These are phyloP conservation scores for Datura wrightii DNA, from an alignment of 257 asterid species.

Conservation along the genomic window DNA sequence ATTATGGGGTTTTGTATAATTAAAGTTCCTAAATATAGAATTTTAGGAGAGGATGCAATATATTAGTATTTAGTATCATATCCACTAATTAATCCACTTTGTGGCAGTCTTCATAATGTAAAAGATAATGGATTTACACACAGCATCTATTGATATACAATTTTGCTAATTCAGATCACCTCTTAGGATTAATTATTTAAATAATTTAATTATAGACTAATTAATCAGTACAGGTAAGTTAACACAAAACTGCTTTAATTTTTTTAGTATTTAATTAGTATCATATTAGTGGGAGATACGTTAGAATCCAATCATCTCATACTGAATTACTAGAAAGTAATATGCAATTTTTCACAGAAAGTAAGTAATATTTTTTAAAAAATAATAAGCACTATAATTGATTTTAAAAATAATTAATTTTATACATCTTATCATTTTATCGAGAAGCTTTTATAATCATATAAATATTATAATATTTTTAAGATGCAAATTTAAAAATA, in stretches of 20 bases:
- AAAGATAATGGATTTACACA: constrained; percentile 18
- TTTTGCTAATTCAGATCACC: constrained; percentile 18
- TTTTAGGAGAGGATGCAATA: not conserved
- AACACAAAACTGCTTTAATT: constrained; percentile 30
- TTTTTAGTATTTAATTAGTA: not conserved
- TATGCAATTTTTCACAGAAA: not conserved
- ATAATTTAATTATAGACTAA: not conserved
- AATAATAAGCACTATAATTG: no score
- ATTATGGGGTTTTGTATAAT: constrained; percentile 21
- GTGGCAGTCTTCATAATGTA: constrained; percentile 17
- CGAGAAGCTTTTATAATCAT: no score
- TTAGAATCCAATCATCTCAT: not conserved
- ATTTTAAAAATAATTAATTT: no score
- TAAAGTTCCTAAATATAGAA: not conserved
- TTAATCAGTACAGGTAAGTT: constrained; percentile 28
- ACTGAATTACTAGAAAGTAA: not conserved
- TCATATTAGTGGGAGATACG: constrained; percentile 38
- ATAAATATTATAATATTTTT: no score
- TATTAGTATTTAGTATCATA: not conserved
- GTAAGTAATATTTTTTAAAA: no score
- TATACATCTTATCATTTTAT: no score
- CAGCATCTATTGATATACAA: constrained; percentile 14
- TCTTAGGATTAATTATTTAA: not conserved
- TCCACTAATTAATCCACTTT: constrained; percentile 18
- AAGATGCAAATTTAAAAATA: no score